Percentiles rank a stretch among this genome's conserved stretches.
Conservation (phyloP, 257 asterid genomes). For the Plantago major region DNA sequence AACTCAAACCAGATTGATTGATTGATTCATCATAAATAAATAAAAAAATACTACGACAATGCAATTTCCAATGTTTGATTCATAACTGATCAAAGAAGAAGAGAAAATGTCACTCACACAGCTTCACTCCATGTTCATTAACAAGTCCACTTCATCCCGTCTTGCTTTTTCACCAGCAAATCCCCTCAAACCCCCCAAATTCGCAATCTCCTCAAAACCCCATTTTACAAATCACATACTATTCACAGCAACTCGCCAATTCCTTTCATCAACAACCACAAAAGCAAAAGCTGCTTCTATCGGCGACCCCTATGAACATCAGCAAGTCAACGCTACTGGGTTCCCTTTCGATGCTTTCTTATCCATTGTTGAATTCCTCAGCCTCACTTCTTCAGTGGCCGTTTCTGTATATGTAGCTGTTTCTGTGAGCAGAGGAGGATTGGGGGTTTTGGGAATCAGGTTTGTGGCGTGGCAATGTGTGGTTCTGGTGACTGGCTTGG, state of each 20-base stretch:
- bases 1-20: too few species aligned
- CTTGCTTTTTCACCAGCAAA: background rate
- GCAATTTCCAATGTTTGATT: too few species aligned
- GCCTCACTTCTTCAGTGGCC: slow-evolving; percentile 56
- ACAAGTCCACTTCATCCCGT: too few species aligned
- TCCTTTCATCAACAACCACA: slow-evolving; percentile 12
- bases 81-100: too few species aligned
- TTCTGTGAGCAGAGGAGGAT: slow-evolving; percentile 23
- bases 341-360: slow-evolving; percentile 54
- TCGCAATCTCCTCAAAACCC: slow-evolving; percentile 23
- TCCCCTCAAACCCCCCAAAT: slow-evolving; percentile 25
- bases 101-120: too few species aligned
- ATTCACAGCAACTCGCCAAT: slow-evolving; percentile 13
- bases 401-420: slow-evolving; percentile 42
- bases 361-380: slow-evolving; percentile 54
- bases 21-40: too few species aligned
- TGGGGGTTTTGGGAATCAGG: slow-evolving; percentile 34
- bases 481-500: slow-evolving; percentile 48
- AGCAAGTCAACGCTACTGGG: background rate
- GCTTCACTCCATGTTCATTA: too few species aligned
- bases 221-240: slow-evolving; percentile 21
- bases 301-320: slow-evolving; percentile 20
- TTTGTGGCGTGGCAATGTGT: slow-evolving; percentile 62
- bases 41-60: too few species aligned
- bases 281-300: slow-evolving; percentile 28